Conservation (phyloP, 768 basidiomycete species). For the Cytidiella melzeri region DNA sequence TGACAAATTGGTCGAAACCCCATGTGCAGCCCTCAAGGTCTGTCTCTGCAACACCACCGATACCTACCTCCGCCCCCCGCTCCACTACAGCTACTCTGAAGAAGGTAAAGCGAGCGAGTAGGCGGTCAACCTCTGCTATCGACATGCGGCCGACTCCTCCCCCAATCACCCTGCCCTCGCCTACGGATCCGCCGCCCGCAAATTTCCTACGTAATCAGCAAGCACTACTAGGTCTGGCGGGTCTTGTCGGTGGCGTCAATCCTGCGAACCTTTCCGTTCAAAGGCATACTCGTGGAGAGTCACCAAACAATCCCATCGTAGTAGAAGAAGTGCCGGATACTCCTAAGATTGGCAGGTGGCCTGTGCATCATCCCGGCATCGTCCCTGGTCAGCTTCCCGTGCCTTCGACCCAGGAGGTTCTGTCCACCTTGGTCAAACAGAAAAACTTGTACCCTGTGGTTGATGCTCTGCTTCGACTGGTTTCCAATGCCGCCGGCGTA, state of each 20-base stretch:
- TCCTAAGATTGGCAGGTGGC: constrained; percentile 20
- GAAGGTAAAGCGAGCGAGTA: constrained; percentile 32
- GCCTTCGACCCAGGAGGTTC: constrained; percentile 53
- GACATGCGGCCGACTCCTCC: constrained; percentile 38
- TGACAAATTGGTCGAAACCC: constrained; percentile 18
- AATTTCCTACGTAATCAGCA: constrained; percentile 73
- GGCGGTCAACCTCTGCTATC: constrained; percentile 28
- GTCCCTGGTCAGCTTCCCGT: constrained; percentile 35
- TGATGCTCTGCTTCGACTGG: constrained; percentile 52
- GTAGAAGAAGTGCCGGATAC: constrained; percentile 50
- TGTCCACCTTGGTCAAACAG: constrained; percentile 53
- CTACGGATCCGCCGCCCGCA: constrained; percentile 52
- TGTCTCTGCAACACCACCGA: constrained; percentile 1
- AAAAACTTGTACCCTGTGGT: constrained; percentile 64
- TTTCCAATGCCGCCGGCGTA: constrained; percentile 33
- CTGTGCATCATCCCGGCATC: constrained; percentile 15
- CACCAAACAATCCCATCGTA: constrained; percentile 61
- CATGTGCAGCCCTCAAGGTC: constrained; percentile 12
- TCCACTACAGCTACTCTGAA: constrained; percentile 20
- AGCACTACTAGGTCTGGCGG: constrained; percentile 66
- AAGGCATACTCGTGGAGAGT: constrained; percentile 42
- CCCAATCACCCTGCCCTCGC: constrained; percentile 57
- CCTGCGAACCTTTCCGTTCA: constrained; percentile 42
- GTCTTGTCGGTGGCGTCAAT: constrained; percentile 60
- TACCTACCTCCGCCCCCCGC: constrained; percentile 17